Conservation (phyloP, 305 asterid genomes). For the Fraxinus sp. region DNA sequence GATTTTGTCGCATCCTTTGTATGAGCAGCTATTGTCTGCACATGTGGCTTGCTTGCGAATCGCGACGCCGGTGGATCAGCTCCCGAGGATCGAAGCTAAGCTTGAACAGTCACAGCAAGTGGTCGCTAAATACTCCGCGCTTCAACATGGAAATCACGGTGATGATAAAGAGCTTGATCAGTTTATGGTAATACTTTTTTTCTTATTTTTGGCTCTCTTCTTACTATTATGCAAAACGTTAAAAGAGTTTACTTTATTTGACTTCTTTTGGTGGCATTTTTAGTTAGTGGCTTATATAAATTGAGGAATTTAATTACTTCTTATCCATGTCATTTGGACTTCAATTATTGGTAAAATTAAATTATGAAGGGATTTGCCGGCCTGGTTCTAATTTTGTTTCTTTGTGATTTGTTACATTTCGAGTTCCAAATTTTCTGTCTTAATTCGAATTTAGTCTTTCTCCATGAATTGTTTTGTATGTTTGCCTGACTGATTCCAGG, state of each 20-base stretch:
- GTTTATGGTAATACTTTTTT: conserved; percentile 37
- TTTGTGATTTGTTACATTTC: neutral
- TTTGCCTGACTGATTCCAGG: neutral
- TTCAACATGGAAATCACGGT: conserved; percentile 36
- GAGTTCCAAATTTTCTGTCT: neutral
- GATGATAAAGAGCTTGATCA: conserved; percentile 48
- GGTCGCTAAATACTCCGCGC: conserved; percentile 38
- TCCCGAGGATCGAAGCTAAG: conserved; percentile 52
- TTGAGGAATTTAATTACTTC: neutral
- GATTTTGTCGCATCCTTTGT: conserved; percentile 48
- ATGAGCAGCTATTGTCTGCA: conserved; percentile 47
- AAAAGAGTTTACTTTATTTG: neutral
- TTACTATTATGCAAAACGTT: neutral
- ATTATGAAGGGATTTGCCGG: neutral
- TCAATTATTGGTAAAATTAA: neutral
- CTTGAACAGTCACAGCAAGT: conserved; percentile 51
- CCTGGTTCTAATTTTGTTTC: neutral
- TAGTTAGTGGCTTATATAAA: neutral
- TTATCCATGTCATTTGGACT: neutral
- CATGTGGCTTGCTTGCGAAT: conserved; percentile 49
- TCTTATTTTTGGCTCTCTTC: neutral
- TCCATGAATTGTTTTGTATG: neutral
- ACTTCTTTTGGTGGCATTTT: neutral
- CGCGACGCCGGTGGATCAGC: conserved; percentile 59
- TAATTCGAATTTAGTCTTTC: neutral